Conservation (phyloP, 495 filamentous ascomycete species). For the Cercophora samala region DNA sequence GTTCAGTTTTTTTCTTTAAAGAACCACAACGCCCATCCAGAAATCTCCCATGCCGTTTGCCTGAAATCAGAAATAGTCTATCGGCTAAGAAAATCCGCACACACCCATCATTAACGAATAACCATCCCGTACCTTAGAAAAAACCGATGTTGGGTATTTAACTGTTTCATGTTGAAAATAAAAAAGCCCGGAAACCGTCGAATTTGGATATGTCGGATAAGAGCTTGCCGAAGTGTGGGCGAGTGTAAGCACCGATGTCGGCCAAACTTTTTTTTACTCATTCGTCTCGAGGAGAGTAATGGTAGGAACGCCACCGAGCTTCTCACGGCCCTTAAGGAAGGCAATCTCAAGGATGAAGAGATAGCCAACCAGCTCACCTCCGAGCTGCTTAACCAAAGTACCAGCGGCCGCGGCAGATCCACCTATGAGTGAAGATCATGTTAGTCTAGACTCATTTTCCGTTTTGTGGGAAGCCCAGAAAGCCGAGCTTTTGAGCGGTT, state of each 20-base stretch:
- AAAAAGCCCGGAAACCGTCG: not conserved
- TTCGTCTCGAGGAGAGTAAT: constrained; percentile 71
- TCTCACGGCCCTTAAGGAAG: constrained; percentile 86
- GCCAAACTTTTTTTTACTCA: constrained; percentile 19
- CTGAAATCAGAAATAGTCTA: not conserved
- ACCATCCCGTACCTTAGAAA: not conserved
- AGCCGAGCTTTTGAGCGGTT: not conserved
- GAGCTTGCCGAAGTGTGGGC: not conserved
- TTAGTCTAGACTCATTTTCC: constrained; percentile 10
- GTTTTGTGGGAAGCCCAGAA: no score
- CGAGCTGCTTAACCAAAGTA: constrained; percentile 76
- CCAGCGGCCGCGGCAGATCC: constrained; percentile 89
- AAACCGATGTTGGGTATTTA: constrained; percentile 2
- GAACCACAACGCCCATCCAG: not conserved
- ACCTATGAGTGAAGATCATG: constrained; percentile 49
- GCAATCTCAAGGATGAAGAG: constrained; percentile 95
- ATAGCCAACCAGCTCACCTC: constrained; percentile 81
- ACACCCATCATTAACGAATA: not conserved
- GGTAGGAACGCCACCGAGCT: constrained; percentile 75
- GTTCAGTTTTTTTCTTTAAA: not conserved
- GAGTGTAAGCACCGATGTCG: constrained; percentile 12
- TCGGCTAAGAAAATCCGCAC: constrained; percentile 7
- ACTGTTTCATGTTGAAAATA: not conserved
- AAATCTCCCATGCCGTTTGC: not conserved
- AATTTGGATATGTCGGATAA: not conserved